A percentile compares a stretch with the other conserved stretches of the same genome.
Evolutionary conservation across 2,329 filamentous ascomycete species (phyloP).

Genomic region (Aspergillus sclerotialis): DNA sequence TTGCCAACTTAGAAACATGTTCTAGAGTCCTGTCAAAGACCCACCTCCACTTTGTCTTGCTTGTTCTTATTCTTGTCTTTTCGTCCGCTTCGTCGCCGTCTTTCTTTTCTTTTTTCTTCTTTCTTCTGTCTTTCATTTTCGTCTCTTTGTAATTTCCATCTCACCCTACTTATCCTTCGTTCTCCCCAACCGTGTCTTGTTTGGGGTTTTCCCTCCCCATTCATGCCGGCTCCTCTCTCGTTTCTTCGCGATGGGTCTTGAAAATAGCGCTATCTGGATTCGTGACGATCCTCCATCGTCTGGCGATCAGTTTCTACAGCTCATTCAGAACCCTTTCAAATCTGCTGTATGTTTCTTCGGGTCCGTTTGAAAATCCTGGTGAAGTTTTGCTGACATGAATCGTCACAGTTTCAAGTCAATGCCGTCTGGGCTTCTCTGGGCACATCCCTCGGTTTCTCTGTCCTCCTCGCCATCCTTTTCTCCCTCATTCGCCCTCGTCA

Average conservation of each 20-base stretch:
- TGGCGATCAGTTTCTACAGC: slow-evolving; percentile 34
- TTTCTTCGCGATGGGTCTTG: slow-evolving; percentile 18
- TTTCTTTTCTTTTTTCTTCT: slow-evolving; percentile 2
- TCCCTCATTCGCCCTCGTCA: slow-evolving; percentile 88
- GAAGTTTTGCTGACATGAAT: slow-evolving; percentile 4
- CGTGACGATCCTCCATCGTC: slow-evolving; percentile 17
- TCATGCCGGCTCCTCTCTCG: slow-evolving; percentile 13
- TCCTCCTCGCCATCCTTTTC: slow-evolving; percentile 70
- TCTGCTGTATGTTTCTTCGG: slow-evolving; percentile 30
- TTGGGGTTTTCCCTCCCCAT: too few relatives aligned
- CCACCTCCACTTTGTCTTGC: slow-evolving; percentile 9
- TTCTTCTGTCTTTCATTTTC: slow-evolving; percentile 7
- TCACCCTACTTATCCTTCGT: slow-evolving; percentile 11
- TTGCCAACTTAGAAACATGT: too few relatives aligned
- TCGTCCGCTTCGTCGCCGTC: slow-evolving; percentile 4
- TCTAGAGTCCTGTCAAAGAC: neutral
- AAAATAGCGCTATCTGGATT: slow-evolving; percentile 13
- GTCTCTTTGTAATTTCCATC: slow-evolving; percentile 8
- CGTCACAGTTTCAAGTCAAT: slow-evolving; percentile 45
- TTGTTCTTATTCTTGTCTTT: slow-evolving; percentile 11
- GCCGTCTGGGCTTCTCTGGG: slow-evolving; percentile 73
- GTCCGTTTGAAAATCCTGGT: slow-evolving; percentile 1
- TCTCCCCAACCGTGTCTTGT: too few relatives aligned
- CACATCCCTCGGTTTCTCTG: slow-evolving; percentile 69
- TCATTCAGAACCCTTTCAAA: slow-evolving; percentile 41